Evolutionary conservation across 2,329 filamentous ascomycete genomes (phyloP), one percentile per base, ranked within the genome.

Genomic region (Xylariaceae sp.): DNA sequence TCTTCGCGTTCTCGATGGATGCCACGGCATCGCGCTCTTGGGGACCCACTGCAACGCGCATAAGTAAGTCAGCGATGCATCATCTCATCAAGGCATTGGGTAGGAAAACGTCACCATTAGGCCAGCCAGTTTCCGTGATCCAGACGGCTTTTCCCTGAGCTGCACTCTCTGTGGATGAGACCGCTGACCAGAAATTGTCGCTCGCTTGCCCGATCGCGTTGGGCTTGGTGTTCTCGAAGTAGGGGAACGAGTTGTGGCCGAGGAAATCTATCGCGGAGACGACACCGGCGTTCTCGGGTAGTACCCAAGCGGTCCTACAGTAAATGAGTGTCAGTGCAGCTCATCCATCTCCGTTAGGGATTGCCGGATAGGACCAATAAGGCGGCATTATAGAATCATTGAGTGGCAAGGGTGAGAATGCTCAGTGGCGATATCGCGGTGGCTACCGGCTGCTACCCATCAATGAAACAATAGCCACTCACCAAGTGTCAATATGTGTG

Each of bases 41-140:
- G 3, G 56, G 57, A 1, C 57, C 57, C 26, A 44, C 57, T 59
- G 19, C 9, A 34, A 3, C 31, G 9, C 9, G 15, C 24, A 22
- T 6, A 35, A n/a, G 7, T 24, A 12, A 24, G 24, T 49, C 19
- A 51, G 26, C 19, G 7, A 12, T 15, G 12, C 28, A 9, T n/a
- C 16, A 31, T n/a, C 31, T 38, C n/a, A n/a, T n/a, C 29, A 13
- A 35, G 17, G 34, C 6, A 28, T 11, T 15, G 12, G 17, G 19
- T 22, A 19, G 34, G 13, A n/a, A 69, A 9, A 31, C 54, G 54
- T 52, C 37, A 59, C 55, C 35, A 36, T 37, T 51, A 12, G 58
- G 58, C 58, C 58, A 61, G 9, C 58, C 58, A 1, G 58, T 60
- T 48, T 61, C 56, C 6, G 57, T 60, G 28, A 61, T 39, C 39